Evolutionary conservation across 2,329 filamentous ascomycete species (phyloP).

Genomic region (Neofusicoccum kwambonambiense): DNA sequence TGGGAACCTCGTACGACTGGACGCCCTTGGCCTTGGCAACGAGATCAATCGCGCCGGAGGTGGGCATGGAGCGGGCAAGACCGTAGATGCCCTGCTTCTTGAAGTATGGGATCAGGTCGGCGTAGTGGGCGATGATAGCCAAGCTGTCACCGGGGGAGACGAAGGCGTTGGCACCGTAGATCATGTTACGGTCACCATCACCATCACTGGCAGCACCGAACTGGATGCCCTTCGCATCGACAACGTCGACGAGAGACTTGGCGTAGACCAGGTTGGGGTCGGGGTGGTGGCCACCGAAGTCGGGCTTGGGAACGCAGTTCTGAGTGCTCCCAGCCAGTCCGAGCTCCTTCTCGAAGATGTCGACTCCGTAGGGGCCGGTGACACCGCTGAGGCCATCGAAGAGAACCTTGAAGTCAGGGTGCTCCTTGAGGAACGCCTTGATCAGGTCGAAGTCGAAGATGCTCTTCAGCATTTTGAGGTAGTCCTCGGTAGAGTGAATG

Average conservation of each 20-base stretch:
- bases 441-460: conserved; percentile 98
- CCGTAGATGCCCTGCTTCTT: conserved; percentile 95
- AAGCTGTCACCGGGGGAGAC: conserved; percentile 96
- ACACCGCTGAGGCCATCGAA: conserved; percentile 95
- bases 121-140: conserved; percentile 97
- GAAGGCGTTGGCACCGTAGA: conserved; percentile 94
- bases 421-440: conserved; percentile 83
- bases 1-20: conserved; percentile 92
- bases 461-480: conserved; percentile 91
- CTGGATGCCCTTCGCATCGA: conserved; percentile 87
- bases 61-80: conserved; percentile 95
- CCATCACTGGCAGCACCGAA: conserved; percentile 97
- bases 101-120: conserved; percentile 96
- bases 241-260: conserved; percentile 87
- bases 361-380: conserved; percentile 89
- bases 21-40: conserved; percentile 94
- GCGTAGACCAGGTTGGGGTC: conserved; percentile 98
- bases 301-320: conserved; percentile 87
- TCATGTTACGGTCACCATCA: conserved; percentile 99
- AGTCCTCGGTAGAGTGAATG: conserved; percentile 89
- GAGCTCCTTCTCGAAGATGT: conserved; percentile 93
- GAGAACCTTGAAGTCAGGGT: conserved; percentile 92
- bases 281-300: conserved; percentile 96
- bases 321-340: conserved; percentile 80
- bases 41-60: conserved; percentile 89